Base-by-base conservation (phyloP, 345 rosid species). In the Eucalyptus urophylla region DNA sequence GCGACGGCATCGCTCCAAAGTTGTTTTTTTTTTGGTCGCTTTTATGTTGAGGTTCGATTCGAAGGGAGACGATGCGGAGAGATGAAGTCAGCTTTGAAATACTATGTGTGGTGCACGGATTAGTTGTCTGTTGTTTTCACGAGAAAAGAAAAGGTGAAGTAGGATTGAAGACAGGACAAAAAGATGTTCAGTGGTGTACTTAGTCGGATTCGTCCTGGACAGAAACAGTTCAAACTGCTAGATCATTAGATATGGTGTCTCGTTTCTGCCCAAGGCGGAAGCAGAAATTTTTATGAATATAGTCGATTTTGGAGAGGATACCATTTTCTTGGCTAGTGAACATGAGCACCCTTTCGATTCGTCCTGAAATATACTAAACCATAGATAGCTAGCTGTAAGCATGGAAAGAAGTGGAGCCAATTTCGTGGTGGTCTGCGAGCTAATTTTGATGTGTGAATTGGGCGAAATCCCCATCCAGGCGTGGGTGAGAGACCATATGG, bases 401-500 rank as follows among this genome's bases (percentile, higher is more conserved):
- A 49, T 14, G 6, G 0, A 49, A 49, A 49, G 50, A 49, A 49
- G 3, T 14, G 16, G 50, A 49, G 50, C 16, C 50, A 49, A 49
- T 49, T 49, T 49, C 50, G 1, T 49, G 50, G 50, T 1, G 50
- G 50, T 49, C 50, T 0, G 0, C 6, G 3, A 49, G 50, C 16
- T 49, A 49, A 49, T 49, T 14, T 49, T 49, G 50, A 49, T 49
- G 50, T 49, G 16, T 49, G 6, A 49, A 49, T 49, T 49, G 50
- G 16, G 16, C 6, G 3, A 49, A 49, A 49, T 49, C 16, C 50
- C 50, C 50, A 49, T 13, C 50, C 16, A 49, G 50, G 3, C 0
- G 50, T 49, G 6, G 50, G 50, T 5, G 50, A 49, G 50, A 49
- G 6, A 14, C 50, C 50, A 5, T 49, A 49, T 1, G 16, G 0